phyloP scores from a whole-genome alignment of 2,329 filamentous ascomycete species.

The Fusarium veterinarium region DNA sequence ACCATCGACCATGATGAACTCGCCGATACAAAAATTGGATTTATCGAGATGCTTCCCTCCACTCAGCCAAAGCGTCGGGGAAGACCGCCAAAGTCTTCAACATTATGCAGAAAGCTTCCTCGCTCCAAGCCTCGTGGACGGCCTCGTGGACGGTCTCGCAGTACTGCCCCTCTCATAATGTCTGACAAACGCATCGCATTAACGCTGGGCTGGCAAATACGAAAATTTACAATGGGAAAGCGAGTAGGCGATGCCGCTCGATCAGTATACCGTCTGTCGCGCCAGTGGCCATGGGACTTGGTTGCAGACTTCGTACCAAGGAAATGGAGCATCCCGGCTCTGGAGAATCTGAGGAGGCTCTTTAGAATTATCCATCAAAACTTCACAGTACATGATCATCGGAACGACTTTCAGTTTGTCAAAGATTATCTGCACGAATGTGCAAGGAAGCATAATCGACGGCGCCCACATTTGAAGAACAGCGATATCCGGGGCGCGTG shows the following conservation, averaged over 20 bases:
- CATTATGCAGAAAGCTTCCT: not conserved
- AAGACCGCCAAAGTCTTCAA: not conserved
- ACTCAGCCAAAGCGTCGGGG: not conserved
- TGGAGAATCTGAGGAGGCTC: not conserved
- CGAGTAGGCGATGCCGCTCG: slow-evolving; percentile 4
- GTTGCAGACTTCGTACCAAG: not conserved
- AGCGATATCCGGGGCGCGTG: not conserved
- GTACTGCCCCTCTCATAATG: not conserved
- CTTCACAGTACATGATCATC: not conserved
- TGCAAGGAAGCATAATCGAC: not conserved
- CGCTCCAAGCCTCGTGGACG: not conserved
- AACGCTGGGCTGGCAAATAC: not conserved
- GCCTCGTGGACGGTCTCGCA: not conserved
- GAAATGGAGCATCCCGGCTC: not conserved
- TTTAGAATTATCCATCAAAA: not conserved
- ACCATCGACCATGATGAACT: not conserved
- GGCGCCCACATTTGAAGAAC: not conserved
- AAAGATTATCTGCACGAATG: not conserved
- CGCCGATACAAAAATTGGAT: not conserved
- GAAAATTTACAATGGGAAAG: not conserved
- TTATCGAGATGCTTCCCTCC: not conserved
- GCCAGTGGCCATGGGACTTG: slow-evolving; percentile 13
- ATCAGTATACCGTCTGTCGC: not conserved
- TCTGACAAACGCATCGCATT: not conserved
- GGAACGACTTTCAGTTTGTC: not conserved